Base-by-base conservation (phyloP, 176 grass and related monocot genomes). In the Avena insularis region DNA sequence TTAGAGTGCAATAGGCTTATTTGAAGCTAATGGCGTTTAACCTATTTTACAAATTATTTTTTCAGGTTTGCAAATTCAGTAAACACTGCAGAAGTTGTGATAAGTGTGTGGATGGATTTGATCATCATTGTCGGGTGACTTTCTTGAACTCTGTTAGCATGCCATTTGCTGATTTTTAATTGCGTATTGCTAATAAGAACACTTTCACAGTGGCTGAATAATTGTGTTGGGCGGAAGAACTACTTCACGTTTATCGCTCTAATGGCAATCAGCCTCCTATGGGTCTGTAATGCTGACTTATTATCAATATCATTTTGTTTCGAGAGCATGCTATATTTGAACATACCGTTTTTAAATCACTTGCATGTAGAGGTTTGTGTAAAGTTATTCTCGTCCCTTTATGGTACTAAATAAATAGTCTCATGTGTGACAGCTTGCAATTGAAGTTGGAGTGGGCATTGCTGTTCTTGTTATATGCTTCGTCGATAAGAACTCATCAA, bases 61-160 rank as follows among this genome's bases (percentile, higher is more conserved):
- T 79, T 29, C 90, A 99, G 97, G 97, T 97, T 58, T 78, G 83
- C 53, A 94, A 96, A 81, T 99, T 91, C 83, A 99, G 94, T 92
- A 99, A 99, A 81, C 97, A 99, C 80, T 99, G 97, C 79, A 92
- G 94, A 90, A 99, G 97, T 73, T 99, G 97, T 80, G 97, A 99
- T 67, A 99, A 99, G 86, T 99, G 97, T 87, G 97, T 99, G 59
- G 97, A 99, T 90, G 92, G 97, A 86, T 99, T 99, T 84, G 97
- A 99, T 77, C 97, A 99, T 86, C 97, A 99, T 85, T 99, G 97
- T 20, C 89, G 97, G 94, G 97, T 99, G 72, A 87, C 5, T 73
- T 79, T 84, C 74, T 88, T 72, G 48, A 29, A 38, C 79, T 85
- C 31, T 48, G 5, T 78, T 88, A 55, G 47, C 50, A 82, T 86